Conservation (phyloP, 2,329 filamentous ascomycete genomes). For the Pestalotiopsis sp. region DNA sequence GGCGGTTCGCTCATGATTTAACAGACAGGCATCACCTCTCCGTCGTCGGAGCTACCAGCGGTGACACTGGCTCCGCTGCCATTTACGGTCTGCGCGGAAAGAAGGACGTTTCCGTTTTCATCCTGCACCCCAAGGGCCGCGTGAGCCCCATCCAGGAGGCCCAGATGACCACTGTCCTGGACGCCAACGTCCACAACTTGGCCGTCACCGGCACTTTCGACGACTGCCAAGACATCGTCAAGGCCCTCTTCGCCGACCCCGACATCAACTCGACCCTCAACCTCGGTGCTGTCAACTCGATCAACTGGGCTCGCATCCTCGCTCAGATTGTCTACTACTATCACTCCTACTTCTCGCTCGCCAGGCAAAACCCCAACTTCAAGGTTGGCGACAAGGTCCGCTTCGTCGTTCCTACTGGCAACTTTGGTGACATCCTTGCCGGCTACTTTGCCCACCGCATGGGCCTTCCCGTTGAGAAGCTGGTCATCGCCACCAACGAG, state of each 20-base stretch:
- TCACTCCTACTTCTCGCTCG: conserved; percentile 86
- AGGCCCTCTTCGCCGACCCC: conserved; percentile 85
- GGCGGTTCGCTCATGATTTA: conserved; percentile 2
- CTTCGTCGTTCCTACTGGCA: conserved; percentile 91
- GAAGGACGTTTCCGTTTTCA: conserved; percentile 96
- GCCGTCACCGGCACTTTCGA: conserved; percentile 91
- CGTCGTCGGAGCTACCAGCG: conserved; percentile 84
- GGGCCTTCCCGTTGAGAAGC: conserved; percentile 85
- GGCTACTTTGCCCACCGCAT: conserved; percentile 92
- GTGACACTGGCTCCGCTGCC: conserved; percentile 90
- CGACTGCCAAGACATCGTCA: conserved; percentile 96
- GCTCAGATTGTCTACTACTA: conserved; percentile 99
- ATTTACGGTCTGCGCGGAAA: conserved; percentile 95
- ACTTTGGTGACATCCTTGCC: conserved; percentile 90
- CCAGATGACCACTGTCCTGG: conserved; percentile 94
- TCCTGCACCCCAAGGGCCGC: conserved; percentile 88
- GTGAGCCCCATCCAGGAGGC: conserved; percentile 92
- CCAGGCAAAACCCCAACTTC: conserved; percentile 61
- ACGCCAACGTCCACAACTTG: conserved; percentile 91
- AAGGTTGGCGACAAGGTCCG: conserved; percentile 71
- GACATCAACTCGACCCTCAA: conserved; percentile 82
- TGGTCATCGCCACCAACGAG: conserved; percentile 93
- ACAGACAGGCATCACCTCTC: conserved; percentile 79
- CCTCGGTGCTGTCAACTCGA: conserved; percentile 92
- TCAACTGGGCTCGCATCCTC: conserved; percentile 94